Conservation (phyloP, 768 basidiomycete genomes). For the Trametes cingulata region DNA sequence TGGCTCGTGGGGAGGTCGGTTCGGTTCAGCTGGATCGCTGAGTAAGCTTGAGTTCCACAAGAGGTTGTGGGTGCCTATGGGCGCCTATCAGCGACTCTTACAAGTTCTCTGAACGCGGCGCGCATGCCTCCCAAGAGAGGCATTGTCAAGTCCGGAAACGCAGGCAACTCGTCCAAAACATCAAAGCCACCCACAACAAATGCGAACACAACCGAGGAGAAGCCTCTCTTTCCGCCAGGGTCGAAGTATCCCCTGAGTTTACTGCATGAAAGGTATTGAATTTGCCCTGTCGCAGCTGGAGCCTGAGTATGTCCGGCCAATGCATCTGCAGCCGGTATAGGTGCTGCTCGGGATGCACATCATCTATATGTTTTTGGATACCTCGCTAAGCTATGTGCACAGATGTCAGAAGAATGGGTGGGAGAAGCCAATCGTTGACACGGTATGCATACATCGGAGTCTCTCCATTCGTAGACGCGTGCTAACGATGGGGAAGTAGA, state of each 20-base stretch:
- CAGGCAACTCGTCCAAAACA: conserved; percentile 80
- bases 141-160: conserved; percentile 86
- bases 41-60: not conserved
- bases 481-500: no score
- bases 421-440: conserved; percentile 81
- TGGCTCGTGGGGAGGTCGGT: not conserved
- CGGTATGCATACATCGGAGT: no score
- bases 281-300: not conserved
- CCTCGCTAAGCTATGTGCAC: not conserved
- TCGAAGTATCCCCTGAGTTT: conserved; percentile 83
- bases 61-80: not conserved
- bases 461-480: no score
- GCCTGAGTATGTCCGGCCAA: not conserved
- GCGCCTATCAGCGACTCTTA: conserved; percentile 3
- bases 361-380: not conserved
- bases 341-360: not conserved
- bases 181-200: conserved; percentile 21
- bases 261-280: conserved; percentile 71
- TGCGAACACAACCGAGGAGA: conserved; percentile 37
- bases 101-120: not conserved
- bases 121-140: conserved; percentile 69
- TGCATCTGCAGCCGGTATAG: not conserved
- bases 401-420: conserved; percentile 90
- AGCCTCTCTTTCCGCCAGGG: conserved; percentile 77
- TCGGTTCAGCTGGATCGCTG: not conserved